Evolutionary conservation across 306 rosid species (phyloP).

Genomic region (Purshia tridentata): DNA sequence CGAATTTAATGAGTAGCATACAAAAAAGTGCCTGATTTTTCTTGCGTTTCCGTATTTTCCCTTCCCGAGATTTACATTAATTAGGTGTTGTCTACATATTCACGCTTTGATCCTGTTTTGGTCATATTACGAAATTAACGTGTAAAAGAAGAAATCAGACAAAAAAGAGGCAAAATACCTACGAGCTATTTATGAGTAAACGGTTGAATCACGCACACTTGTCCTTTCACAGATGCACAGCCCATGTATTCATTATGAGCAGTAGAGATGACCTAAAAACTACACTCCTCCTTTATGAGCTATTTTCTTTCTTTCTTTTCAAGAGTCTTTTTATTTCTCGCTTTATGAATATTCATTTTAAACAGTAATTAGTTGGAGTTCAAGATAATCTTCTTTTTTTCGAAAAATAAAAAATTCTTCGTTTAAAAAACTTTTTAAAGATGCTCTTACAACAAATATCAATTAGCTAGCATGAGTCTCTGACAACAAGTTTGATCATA

Average conservation of each 20-base stretch:
- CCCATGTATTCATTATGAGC: neutral
- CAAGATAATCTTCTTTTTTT: no score
- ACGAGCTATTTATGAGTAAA: constrained; percentile 45
- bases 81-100: neutral
- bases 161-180: constrained; percentile 36
- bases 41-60: neutral
- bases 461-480: no score
- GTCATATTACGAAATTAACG: neutral
- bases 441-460: no score
- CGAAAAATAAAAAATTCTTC: no score
- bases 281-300: no score
- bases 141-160: neutral
- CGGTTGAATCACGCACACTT: constrained; percentile 48
- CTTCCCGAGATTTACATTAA: neutral
- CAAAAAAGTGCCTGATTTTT: neutral
- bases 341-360: no score
- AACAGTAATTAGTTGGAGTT: no score
- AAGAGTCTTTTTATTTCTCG: no score
- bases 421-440: no score
- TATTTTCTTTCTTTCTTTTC: no score
- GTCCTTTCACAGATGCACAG: constrained; percentile 6
- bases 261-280: no score
- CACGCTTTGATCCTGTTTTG: neutral
- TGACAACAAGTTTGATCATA: no score
- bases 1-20: neutral